Conservation (phyloP, 768 basidiomycete genomes). For the Tremella yokohamensis region DNA sequence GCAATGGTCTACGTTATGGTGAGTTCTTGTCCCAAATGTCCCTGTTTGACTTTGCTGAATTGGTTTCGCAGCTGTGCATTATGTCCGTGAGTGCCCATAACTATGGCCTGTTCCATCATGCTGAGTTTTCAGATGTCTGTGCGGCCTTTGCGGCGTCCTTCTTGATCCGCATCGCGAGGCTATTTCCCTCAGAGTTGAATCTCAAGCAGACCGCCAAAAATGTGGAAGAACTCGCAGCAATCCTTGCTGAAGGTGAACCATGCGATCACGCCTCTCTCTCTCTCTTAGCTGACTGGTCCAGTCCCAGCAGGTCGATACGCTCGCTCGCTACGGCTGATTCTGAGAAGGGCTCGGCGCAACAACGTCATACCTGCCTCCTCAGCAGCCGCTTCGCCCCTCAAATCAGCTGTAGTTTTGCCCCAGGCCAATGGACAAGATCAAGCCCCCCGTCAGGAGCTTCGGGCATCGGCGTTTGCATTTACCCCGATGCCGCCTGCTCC, state of each 20-base stretch:
- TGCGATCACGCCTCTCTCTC: background rate
- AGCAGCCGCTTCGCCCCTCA: conserved; percentile 39
- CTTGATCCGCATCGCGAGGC: conserved; percentile 73
- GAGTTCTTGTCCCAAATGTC: background rate
- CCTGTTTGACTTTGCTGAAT: background rate
- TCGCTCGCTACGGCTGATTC: conserved; percentile 79
- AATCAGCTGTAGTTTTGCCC: conserved; percentile 18
- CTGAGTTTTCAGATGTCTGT: conserved; percentile 73
- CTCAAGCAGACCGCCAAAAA: conserved; percentile 67
- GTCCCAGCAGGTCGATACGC: conserved; percentile 93
- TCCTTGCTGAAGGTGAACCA: conserved; percentile 72
- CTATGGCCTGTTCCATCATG: background rate
- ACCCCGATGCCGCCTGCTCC: conserved; percentile 38
- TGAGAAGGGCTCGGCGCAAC: conserved; percentile 58
- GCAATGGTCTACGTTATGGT: conserved; percentile 81
- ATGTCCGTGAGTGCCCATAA: conserved; percentile 40
- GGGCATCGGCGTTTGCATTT: conserved; percentile 17
- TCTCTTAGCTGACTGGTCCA: conserved; percentile 43
- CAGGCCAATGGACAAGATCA: background rate
- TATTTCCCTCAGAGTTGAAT: conserved; percentile 85
- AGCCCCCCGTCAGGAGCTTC: conserved; percentile 1
- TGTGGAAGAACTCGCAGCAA: conserved; percentile 70
- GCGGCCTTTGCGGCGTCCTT: conserved; percentile 92
- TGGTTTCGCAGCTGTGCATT: conserved; percentile 44
- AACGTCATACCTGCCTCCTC: conserved; percentile 52